Conservation (phyloP, 1,284 basidiomycete species). For the Anthracocystis setariae region DNA sequence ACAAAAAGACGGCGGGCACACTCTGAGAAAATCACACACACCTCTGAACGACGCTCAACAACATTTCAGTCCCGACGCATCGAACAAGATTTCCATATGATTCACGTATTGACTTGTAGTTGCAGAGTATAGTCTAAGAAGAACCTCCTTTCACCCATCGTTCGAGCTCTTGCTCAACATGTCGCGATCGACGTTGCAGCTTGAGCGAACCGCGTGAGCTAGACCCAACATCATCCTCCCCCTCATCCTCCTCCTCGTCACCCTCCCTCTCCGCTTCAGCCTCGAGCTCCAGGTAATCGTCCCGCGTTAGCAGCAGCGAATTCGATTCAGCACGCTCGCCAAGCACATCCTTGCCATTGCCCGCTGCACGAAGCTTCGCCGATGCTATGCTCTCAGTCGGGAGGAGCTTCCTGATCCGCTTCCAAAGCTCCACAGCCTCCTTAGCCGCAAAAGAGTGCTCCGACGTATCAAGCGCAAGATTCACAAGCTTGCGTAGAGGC, state of each 20-base stretch:
- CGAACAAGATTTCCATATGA: too few relatives aligned
- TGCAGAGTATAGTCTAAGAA: neutral
- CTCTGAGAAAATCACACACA: too few relatives aligned
- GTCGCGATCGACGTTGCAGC: constrained; percentile 36
- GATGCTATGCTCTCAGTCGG: neutral
- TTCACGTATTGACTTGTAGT: too few relatives aligned
- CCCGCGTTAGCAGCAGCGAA: constrained; percentile 23
- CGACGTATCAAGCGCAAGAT: constrained; percentile 28
- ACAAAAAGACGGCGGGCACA: too few relatives aligned
- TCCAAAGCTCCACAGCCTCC: constrained; percentile 36
- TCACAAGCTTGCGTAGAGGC: constrained; percentile 6
- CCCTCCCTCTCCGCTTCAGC: constrained; percentile 16
- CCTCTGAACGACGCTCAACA: too few relatives aligned
- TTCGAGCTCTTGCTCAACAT: constrained; percentile 44
- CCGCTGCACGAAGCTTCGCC: neutral
- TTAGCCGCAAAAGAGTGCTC: constrained; percentile 28
- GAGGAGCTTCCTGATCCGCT: constrained; percentile 19
- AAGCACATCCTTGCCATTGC: neutral
- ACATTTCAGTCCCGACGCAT: too few relatives aligned
- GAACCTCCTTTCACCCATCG: constrained; percentile 39
- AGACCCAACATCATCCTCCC: neutral
- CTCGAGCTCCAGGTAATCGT: constrained; percentile 32
- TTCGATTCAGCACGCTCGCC: constrained; percentile 4
- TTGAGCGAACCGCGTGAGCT: constrained; percentile 5
- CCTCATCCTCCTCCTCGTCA: constrained; percentile 6